Percentiles rank a stretch among this genome's conserved stretches.
These are phyloP conservation scores for Collybiopsis confluens DNA, from an alignment of 768 basidiomycete genomes.

Conservation along the genomic window DNA sequence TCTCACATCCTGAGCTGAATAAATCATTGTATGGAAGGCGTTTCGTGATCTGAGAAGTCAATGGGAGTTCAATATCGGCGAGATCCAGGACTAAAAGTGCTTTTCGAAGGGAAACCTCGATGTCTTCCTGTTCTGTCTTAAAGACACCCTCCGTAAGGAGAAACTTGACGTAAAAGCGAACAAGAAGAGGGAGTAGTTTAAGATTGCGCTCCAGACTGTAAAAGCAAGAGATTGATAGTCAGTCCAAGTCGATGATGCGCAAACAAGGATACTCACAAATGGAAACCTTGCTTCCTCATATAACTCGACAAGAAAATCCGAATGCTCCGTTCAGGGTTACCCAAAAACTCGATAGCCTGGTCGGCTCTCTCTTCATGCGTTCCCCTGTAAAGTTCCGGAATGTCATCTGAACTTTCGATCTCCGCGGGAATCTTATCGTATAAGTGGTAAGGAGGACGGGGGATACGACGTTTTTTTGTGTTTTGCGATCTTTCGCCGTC, in stretches of 20 bases:
- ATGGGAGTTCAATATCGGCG: slow-evolving; percentile 48
- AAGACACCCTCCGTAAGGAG: slow-evolving; percentile 54
- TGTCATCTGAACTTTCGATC: slow-evolving; percentile 31
- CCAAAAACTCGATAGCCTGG: slow-evolving; percentile 48
- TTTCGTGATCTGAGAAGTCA: slow-evolving; percentile 42
- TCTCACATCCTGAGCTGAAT: slow-evolving; percentile 45
- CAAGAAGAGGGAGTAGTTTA: slow-evolving; percentile 44
- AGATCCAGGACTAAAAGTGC: slow-evolving; percentile 38
- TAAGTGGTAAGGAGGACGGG: slow-evolving; percentile 34
- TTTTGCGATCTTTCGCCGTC: not conserved
- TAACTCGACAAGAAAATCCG: slow-evolving; percentile 70
- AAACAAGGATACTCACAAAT: slow-evolving; percentile 53
- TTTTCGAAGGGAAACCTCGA: slow-evolving; percentile 38
- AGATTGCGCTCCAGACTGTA: slow-evolving; percentile 45
- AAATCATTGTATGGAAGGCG: slow-evolving; percentile 37
- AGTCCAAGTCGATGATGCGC: too few species aligned
- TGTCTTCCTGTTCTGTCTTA: slow-evolving; percentile 27
- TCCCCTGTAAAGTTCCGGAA: slow-evolving; percentile 30
- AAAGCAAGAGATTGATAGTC: too few species aligned
- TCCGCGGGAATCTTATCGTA: slow-evolving; percentile 29
- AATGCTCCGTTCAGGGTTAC: slow-evolving; percentile 53
- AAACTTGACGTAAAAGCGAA: slow-evolving; percentile 59
- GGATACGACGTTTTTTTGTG: slow-evolving; percentile 18
- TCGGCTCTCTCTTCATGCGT: slow-evolving; percentile 37
- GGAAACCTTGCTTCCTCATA: slow-evolving; percentile 60